Evolutionary conservation across 345 rosid species (phyloP), one percentile per base, ranked within the genome.

Genomic region (Syzygium oleosum): DNA sequence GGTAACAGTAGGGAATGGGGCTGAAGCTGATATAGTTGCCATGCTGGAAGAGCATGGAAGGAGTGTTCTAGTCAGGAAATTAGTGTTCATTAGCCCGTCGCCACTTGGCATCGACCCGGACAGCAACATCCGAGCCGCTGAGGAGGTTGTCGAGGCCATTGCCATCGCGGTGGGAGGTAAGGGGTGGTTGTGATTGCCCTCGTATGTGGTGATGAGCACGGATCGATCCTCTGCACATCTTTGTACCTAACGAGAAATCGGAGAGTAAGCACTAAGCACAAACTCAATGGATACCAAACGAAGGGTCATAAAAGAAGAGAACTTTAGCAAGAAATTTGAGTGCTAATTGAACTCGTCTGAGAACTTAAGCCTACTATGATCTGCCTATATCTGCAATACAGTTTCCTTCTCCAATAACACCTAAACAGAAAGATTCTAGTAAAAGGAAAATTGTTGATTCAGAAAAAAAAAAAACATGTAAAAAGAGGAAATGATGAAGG

Each of bases 1-100:
- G 84, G 99, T 98, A 27, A 98, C 94, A 29, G 99, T 98, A 14
- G 99, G 99, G 83, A 98, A 98, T 61, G 98, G 99, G 46, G 99
- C 98, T 12, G 99, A 96, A 49, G 99, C 99, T 85, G 99, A 98
- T 73, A 98, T 93, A 0, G 99, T 95, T 31, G 98, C 99, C 96
- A 98, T 93, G 95, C 95, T 95, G 34, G 99, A 94, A n/a, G 99
- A 95, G 88, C 98, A 96, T 9, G 98, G 98, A 52, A 98, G 92
- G 34, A 95, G 91, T 34, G 98, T 92, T 87, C 96, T 91, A 12
- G 99, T 91, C 17, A 96, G 93, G 92, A 98, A 91, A 85, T 94
- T 95, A 9, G 96, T 88, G 92, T 94, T 95, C 94, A 95, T 91
- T 10, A 93, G 51, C 49, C 98, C 96, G 54, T 96, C 98, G 5